Percentiles rank a stretch among this genome's conserved stretches.
These are phyloP conservation scores for Cydonia oblonga DNA, from an alignment of 331 rosid species.

Conservation along the genomic window DNA sequence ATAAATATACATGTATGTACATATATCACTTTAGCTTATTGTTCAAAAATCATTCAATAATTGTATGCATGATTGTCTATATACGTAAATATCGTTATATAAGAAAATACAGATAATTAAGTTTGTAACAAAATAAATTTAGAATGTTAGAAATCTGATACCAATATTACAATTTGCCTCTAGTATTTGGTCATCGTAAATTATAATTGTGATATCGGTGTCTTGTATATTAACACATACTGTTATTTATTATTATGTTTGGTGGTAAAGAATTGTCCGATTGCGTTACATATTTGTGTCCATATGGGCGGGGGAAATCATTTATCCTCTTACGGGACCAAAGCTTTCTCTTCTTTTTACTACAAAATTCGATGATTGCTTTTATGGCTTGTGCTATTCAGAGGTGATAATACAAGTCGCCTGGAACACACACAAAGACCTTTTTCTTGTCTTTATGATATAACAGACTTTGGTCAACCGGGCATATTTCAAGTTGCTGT, in stretches of 20 bases:
- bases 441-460: not conserved
- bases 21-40: too few relatives aligned
- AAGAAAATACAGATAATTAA: too few relatives aligned
- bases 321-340: not conserved
- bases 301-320: slow-evolving; percentile 6
- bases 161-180: too few relatives aligned
- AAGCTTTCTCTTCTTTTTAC: not conserved
- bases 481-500: not conserved
- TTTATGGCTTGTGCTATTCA: slow-evolving; percentile 5
- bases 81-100: too few relatives aligned
- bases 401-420: not conserved
- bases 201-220: not conserved
- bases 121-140: too few relatives aligned
- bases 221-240: not conserved
- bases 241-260: not conserved
- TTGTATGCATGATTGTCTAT: too few relatives aligned
- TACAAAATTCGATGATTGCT: not conserved
- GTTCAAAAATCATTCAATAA: too few relatives aligned
- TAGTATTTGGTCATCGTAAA: too few relatives aligned
- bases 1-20: too few relatives aligned
- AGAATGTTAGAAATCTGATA: too few relatives aligned
- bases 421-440: not conserved
- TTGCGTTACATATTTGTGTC: not conserved
- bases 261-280: not conserved
- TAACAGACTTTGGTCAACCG: not conserved